These are phyloP conservation scores for Polychaeton citri DNA, from an alignment of 2,329 filamentous ascomycete genomes.

Conservation along the genomic window DNA sequence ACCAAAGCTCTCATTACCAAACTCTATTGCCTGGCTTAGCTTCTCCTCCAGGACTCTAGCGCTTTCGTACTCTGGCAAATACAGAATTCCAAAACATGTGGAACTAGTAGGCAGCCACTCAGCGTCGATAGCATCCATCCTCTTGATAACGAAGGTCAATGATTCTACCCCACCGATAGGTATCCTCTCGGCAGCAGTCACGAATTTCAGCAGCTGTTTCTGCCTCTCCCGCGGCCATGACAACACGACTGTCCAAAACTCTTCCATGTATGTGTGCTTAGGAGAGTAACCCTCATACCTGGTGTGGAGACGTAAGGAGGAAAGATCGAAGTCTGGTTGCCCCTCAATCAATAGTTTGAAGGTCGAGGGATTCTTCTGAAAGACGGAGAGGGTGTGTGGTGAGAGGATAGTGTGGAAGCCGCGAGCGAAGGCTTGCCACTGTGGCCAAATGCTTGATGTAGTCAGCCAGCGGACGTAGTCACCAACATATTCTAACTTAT, in stretches of 20 bases:
- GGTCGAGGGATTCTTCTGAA: slow-evolving; percentile 48
- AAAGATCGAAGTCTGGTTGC: slow-evolving; percentile 63
- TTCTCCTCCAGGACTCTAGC: slow-evolving; percentile 59
- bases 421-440: slow-evolving; percentile 65
- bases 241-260: slow-evolving; percentile 76
- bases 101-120: slow-evolving; percentile 64
- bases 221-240: slow-evolving; percentile 55
- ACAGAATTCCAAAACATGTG: slow-evolving; percentile 82
- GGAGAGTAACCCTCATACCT: slow-evolving; percentile 73
- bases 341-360: slow-evolving; percentile 77
- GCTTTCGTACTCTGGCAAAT: slow-evolving; percentile 70
- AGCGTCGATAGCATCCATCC: slow-evolving; percentile 52
- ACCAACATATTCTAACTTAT: slow-evolving; percentile 62
- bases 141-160: slow-evolving; percentile 71
- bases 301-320: slow-evolving; percentile 55
- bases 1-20: slow-evolving; percentile 71
- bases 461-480: slow-evolving; percentile 81
- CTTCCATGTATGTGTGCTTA: slow-evolving; percentile 53
- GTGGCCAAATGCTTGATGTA: slow-evolving; percentile 59
- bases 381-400: slow-evolving; percentile 26
- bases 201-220: slow-evolving; percentile 73
- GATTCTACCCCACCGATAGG: slow-evolving; percentile 76
- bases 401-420: slow-evolving; percentile 70
- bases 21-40: slow-evolving; percentile 73
- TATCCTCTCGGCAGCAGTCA: slow-evolving; percentile 82